Conservation (phyloP, 2,329 filamentous ascomycete species). For the Thelonectria olida region DNA sequence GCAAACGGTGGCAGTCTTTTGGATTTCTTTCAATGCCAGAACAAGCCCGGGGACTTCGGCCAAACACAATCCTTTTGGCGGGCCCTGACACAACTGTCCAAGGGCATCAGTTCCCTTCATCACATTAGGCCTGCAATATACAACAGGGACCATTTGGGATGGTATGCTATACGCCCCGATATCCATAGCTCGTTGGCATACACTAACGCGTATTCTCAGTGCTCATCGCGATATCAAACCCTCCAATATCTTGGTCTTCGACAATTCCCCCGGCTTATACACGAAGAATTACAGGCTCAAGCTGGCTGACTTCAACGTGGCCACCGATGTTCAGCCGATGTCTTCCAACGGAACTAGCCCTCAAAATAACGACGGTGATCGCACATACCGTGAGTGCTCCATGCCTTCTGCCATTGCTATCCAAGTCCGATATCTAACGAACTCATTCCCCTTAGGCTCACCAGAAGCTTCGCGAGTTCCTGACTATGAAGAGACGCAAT, state of each 20-base stretch:
- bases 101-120: slow-evolving; percentile 15
- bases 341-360: not conserved
- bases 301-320: slow-evolving; percentile 27
- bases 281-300: slow-evolving; percentile 12
- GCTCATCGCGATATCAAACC: slow-evolving; percentile 30
- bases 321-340: not conserved
- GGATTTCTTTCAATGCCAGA: slow-evolving; percentile 5
- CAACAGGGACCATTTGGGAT: not conserved
- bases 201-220: not conserved
- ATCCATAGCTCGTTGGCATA: not conserved
- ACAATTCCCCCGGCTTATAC: not conserved
- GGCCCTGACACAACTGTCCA: slow-evolving; percentile 7
- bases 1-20: slow-evolving; percentile 12
- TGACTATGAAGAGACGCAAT: not conserved
- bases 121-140: not conserved
- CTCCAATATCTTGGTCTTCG: slow-evolving; percentile 23
- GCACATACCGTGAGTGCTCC: slow-evolving; percentile 14
- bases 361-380: slow-evolving; percentile 19
- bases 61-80: slow-evolving; percentile 11
- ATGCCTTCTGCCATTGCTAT: not conserved
- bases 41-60: not conserved
- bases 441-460: slow-evolving; percentile 1
- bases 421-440: too few relatives aligned
- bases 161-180: not conserved
- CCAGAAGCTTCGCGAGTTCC: slow-evolving; percentile 14